Evolutionary conservation across 306 rosid genomes (phyloP).

Genomic region (Rosa lucieae): DNA sequence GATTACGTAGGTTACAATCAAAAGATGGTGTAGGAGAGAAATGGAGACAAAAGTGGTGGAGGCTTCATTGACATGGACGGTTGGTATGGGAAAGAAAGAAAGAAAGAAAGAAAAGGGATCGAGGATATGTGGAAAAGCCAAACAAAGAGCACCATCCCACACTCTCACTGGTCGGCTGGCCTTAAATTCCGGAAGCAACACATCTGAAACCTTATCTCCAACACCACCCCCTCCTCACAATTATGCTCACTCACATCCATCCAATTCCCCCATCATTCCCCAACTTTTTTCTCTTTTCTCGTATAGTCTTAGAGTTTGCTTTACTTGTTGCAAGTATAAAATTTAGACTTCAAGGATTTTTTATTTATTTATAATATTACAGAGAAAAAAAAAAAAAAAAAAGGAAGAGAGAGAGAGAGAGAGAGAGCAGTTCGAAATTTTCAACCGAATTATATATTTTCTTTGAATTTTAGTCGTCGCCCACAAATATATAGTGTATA

Average conservation of each 20-base stretch:
- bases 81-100: constrained; percentile 33
- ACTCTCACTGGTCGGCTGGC: constrained; percentile 50
- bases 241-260: constrained; percentile 9
- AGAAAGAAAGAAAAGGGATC: constrained; percentile 12
- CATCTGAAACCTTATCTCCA: constrained; percentile 80
- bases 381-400: too few relatives aligned
- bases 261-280: constrained; percentile 41
- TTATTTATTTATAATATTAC: too few relatives aligned
- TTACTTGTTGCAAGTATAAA: not conserved
- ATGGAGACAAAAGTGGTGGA: constrained; percentile 45
- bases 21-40: constrained; percentile 28
- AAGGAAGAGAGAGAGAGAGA: too few relatives aligned
- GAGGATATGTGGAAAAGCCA: constrained; percentile 45
- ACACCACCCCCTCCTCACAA: constrained; percentile 20
- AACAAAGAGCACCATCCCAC: constrained; percentile 53
- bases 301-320: not conserved
- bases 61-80: constrained; percentile 45
- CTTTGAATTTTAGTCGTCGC: not conserved
- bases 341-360: too few relatives aligned
- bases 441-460: not conserved
- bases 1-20: constrained; percentile 29
- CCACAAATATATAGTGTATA: not conserved
- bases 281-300: constrained; percentile 3
- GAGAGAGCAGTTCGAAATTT: too few relatives aligned
- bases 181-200: constrained; percentile 54